Evolutionary conservation across 345 rosid genomes (phyloP), one percentile per base, ranked within the genome.

Genomic region (Eucalyptus pumila): DNA sequence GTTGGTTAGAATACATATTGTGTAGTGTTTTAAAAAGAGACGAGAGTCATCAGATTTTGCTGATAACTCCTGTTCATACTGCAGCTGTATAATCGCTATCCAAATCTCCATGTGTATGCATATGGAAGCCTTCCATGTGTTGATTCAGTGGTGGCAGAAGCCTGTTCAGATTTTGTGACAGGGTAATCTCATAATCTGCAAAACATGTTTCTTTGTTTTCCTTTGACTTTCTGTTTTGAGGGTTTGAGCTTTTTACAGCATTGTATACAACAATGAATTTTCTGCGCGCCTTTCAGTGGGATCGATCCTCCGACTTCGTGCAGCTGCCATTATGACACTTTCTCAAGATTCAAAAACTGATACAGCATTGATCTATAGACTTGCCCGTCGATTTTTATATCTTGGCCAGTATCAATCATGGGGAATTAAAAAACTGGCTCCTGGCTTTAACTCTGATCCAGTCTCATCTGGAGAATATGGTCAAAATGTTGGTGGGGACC

Each of bases 61-160:
- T 76, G 85, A 76, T 76, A 76, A 40, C 85, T 76, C 47, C 83
- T 40, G 47, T 76, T 76, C 47, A 21, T 80, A 48, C 87, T 27
- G 42, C 94, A 97, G 99, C 94, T 97, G 47, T 92, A 95, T 89
- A 45, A 89, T 49, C 92, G 88, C 85, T 94, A 92, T 90, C 99
- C 98, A 32, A 93, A 93, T 91, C 90, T 97, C 85, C 97, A 89
- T 93, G 99, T 96, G 54, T 96, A 94, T 91, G 90, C 96, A 47
- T 96, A 91, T 90, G 99, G 99, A 47, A 95, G 99, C 27, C 98
- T 97, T 90, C 99, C 99, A 23, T 96, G 98, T 88, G 93, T 95
- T 88, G 97, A 96, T 93, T 94, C 92, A 32, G 93, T 90, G 67
- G 93, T 95, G 65, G 97, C 99, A 60, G 93, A 94, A 88, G 96